Conservation (phyloP, 352 stramenopile genomes). For the Pseudoperonospora humuli region DNA sequence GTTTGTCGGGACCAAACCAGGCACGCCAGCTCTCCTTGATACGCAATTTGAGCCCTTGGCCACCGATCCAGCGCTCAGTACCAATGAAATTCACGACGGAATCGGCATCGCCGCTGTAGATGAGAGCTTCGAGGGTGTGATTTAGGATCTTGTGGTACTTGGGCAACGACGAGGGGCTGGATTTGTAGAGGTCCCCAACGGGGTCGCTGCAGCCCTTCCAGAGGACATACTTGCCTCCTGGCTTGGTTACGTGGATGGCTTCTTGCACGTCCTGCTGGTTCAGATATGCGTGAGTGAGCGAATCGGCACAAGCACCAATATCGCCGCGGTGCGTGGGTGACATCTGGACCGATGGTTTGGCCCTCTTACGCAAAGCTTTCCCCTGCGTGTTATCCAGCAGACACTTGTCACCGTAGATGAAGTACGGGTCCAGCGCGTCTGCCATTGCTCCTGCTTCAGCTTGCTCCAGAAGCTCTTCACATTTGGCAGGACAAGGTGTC, state of each 20-base stretch:
- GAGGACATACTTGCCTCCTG: slow-evolving; percentile 22
- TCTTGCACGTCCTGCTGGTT: slow-evolving; percentile 48
- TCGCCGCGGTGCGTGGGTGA: slow-evolving; percentile 34
- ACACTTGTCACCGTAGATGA: slow-evolving; percentile 78
- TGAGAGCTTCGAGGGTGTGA: slow-evolving; percentile 41
- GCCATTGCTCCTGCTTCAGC: slow-evolving; percentile 35
- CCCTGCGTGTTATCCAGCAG: slow-evolving; percentile 52
- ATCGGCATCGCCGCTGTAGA: slow-evolving; percentile 75
- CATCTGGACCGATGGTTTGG: slow-evolving; percentile 23
- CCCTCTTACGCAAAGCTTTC: slow-evolving; percentile 33
- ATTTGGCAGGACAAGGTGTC: slow-evolving; percentile 31
- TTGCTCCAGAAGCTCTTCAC: slow-evolving; percentile 42
- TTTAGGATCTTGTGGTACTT: slow-evolving; percentile 66
- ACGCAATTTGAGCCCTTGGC: slow-evolving; percentile 56
- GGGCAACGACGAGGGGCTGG: slow-evolving; percentile 45
- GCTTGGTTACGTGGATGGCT: slow-evolving; percentile 43
- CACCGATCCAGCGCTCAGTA: slow-evolving; percentile 84
- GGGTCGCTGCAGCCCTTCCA: slow-evolving; percentile 67
- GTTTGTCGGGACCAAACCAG: slow-evolving; percentile 68
- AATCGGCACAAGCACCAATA: slow-evolving; percentile 57
- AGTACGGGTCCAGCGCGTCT: slow-evolving; percentile 65
- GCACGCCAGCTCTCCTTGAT: slow-evolving; percentile 55
- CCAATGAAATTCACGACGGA: slow-evolving; percentile 81
- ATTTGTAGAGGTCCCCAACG: slow-evolving; percentile 43
- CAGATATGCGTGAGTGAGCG: slow-evolving; percentile 60